phyloP scores from a whole-genome alignment of 805 yeast species.

The Hanseniaspora occidentalis region DNA sequence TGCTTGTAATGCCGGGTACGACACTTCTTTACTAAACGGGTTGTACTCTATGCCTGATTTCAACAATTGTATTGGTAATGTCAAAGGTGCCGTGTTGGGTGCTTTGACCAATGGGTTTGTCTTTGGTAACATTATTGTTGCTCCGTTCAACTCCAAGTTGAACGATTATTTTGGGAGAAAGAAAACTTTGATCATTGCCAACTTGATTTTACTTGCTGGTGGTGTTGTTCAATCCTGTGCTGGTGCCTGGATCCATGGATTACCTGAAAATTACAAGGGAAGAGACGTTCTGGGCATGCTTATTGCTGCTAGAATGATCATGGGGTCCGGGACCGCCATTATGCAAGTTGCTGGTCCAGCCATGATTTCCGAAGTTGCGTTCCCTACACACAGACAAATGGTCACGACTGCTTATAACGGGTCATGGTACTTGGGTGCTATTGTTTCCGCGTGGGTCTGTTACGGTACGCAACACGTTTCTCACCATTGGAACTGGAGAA shows the following conservation, averaged over 20 bases:
- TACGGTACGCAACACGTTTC: constrained; percentile 22
- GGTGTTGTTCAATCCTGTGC: constrained; percentile 7
- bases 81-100: constrained; percentile 29
- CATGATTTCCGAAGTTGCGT: constrained; percentile 38
- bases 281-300: constrained; percentile 26
- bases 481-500: constrained; percentile 40
- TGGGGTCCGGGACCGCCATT: constrained; percentile 35
- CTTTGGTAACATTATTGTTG: constrained; percentile 28
- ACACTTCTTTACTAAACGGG: constrained; percentile 37
- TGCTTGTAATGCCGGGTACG: constrained; percentile 36
- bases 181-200: constrained; percentile 14
- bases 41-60: constrained; percentile 33
- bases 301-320: constrained; percentile 32
- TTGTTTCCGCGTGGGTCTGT: constrained; percentile 38
- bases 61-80: constrained; percentile 28
- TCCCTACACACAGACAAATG: constrained; percentile 26
- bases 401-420: constrained; percentile 35
- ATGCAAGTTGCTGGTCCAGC: constrained; percentile 33
- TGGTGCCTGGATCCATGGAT: constrained; percentile 18
- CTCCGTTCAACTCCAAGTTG: constrained; percentile 14
- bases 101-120: constrained; percentile 29
- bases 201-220: constrained; percentile 11
- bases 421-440: constrained; percentile 41
- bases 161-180: constrained; percentile 32
- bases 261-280: constrained; percentile 26